Conservation (phyloP, 1,284 basidiomycete genomes). For the Cutaneotrichosporon cutaneum region DNA sequence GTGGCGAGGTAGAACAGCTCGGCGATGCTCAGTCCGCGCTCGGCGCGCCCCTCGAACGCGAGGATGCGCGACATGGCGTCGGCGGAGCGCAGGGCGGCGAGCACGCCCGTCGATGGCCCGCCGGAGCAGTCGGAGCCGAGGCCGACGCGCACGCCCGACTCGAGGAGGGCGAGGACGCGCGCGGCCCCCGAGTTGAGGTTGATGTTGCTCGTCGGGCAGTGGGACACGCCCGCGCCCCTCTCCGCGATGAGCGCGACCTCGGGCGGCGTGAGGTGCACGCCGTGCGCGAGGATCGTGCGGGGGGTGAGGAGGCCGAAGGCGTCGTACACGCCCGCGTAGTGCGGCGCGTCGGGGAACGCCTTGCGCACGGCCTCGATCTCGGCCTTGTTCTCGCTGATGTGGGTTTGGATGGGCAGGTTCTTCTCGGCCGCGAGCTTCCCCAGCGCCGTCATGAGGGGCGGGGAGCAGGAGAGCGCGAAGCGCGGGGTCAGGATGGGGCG, state of each 20-base stretch:
- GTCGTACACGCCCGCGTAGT: slow-evolving; percentile 81
- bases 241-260: slow-evolving; percentile 73
- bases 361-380: slow-evolving; percentile 70
- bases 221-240: slow-evolving; percentile 73
- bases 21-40: slow-evolving; percentile 61
- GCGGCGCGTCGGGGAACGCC: slow-evolving; percentile 63
- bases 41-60: slow-evolving; percentile 35
- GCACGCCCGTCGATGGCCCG: slow-evolving; percentile 80
- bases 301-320: slow-evolving; percentile 68
- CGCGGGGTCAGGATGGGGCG: slow-evolving; percentile 90
- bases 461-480: slow-evolving; percentile 89
- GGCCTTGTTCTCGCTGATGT: slow-evolving; percentile 78
- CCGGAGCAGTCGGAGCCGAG: slow-evolving; percentile 89
- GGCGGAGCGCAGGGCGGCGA: slow-evolving; percentile 78
- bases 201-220: slow-evolving; percentile 92
- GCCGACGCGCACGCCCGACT: slow-evolving; percentile 62
- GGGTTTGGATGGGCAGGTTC: slow-evolving; percentile 74
- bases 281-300: slow-evolving; percentile 88
- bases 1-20: slow-evolving; percentile 88
- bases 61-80: slow-evolving; percentile 78
- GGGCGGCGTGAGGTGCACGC: slow-evolving; percentile 64
- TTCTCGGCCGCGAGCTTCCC: slow-evolving; percentile 57
- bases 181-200: slow-evolving; percentile 83
- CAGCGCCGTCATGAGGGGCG: slow-evolving; percentile 66
- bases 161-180: slow-evolving; percentile 60